Evolutionary conservation across 768 basidiomycete species (phyloP), one percentile per base, ranked within the genome.

Genomic region (Clathrus columnatus): DNA sequence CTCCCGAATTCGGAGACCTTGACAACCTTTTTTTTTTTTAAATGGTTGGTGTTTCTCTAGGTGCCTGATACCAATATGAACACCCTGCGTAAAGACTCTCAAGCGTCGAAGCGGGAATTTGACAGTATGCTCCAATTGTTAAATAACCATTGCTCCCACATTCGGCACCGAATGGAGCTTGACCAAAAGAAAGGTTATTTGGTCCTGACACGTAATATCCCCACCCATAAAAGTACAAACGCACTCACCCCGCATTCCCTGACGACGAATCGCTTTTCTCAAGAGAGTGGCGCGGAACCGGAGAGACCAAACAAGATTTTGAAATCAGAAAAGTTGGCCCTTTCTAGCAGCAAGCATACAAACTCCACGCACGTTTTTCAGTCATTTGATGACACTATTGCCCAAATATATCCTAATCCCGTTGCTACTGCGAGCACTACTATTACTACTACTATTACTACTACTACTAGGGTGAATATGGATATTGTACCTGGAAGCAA

Each of bases 41-140:
- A 51, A 18, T 7, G 7, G 16, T 29, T 23, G 16, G 27, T 18
- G 20, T 42, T 21, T 8, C 30, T 27, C 23, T 27, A 55, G 54
- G 45, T 55, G 16, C 54, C 54, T 16, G 54, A 55, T 47, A 47
- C 48, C 44, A 55, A 55, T 20, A 44, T 47, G 18, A 48, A 26
- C 30, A 44, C 48, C 5, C 14, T 55, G 18, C 45, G 54, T 7
- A 47, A 26, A 24, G 45, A 47, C 29, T 55, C 54, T 48, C 54
- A 47, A 23, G 44, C 44, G 4, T 47, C 54, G 17, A 55, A 55
- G 30, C 44, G 54, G 5, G 54, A 55, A 48, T 55, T 55, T 27
- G 54, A 55, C 32, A 47, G 44, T 4, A 55, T 55, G 54, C 54
- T 55, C 7, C 54, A 55, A 30, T 47, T 55, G 32, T 30, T 55